Base-by-base conservation (phyloP, 1,284 basidiomycete genomes). In the Bondarzewia mesenterica region DNA sequence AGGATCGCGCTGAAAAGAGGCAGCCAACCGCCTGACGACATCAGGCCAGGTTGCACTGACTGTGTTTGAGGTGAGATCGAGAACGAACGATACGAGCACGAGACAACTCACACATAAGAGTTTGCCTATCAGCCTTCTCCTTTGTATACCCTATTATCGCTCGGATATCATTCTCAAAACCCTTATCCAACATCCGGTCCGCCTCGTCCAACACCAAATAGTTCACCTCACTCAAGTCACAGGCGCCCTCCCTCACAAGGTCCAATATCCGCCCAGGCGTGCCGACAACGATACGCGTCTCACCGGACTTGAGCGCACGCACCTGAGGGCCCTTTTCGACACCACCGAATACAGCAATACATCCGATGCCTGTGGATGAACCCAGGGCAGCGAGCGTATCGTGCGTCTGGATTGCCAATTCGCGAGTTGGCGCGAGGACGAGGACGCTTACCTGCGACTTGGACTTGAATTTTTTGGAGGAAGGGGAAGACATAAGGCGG, bases 1-100 rank as follows among this genome's bases (percentile, higher is more conserved):
- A 4, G 95, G 93, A 52, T 89, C 71, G 47, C 77, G 76, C 67
- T 91, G 87, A 70, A 99, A 99, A 5, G 92, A 84, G 58, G 82
- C 78, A 1, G 96, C 96, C n/a, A 99, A 75, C 51, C 88, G 77
- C 50, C 95, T 80, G n/a, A 99, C 94, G 2, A 89, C 85, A 55
- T 95, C 92, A 0, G 95, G 95, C 95, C 95, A 99, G 3, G 95
- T 99, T 5, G 95, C 95, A 50, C 93, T 96, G 71, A 98, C 89
- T 92, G 57, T 7, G 42, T 49, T 41, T 32, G n/a, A 7, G 4
- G 37, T 45, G 21, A 7, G 15, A 7, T 50, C 49, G 22, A 15
- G 7, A 35, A 36, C n/a, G 40, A 40, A 23, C 16, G 4, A n/a
- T 10, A 50, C 20, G n/a, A 6, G 18, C 35, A 32, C 21, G 26